Base-by-base conservation (phyloP, 2,329 filamentous ascomycete species). In the Trichothecium roseum region DNA sequence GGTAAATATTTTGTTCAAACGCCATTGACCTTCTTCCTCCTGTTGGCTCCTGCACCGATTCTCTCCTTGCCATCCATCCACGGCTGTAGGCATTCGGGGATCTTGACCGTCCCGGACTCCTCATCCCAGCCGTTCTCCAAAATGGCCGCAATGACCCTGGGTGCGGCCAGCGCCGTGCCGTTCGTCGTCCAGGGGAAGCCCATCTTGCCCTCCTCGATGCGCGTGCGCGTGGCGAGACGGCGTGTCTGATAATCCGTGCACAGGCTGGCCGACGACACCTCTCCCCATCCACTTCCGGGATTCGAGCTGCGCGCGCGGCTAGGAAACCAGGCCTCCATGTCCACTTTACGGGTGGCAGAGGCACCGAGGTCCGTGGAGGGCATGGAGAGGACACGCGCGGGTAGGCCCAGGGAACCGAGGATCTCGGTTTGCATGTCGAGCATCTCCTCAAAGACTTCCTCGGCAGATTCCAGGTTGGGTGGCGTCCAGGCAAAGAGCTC, bases 161-260 rank as follows among this genome's bases (percentile, higher is more conserved):
- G 91, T 27, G 96, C 81, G 1, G 91, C 91, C 49, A 96, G 66
- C 1, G 89, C 91, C 2, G 91, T 98, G 1, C 89, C 93, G 54
- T 98, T 98, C 27, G 94, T 69, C 0, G 91, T 98, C 63, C 84
- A 86, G 12, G 88, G 86, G 55, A 86, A 96, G 2, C 69, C 67
- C 28, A 81, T 60, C 51, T 71, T 75, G 20, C 53, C 55, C n/a
- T 62, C 60, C 35, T 60, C 63, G 10, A 68, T 42, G 42, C 79
- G 77, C 31, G 84, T 65, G 28, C 82, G 72, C 12, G 91, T 95
- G 18, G 76, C 80, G 26, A 98, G 66, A 13, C 91, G 72, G 18
- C 91, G 72, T 18, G 74, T 82, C 64, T 98, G 91, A 60, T 96
- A 98, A 58, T 98, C 91, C 2, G 85, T 91, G 60, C 91, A 98